These are phyloP conservation scores for Alisma plantagoaquatica DNA, from an alignment of 106 monocot species.

Conservation along the genomic window DNA sequence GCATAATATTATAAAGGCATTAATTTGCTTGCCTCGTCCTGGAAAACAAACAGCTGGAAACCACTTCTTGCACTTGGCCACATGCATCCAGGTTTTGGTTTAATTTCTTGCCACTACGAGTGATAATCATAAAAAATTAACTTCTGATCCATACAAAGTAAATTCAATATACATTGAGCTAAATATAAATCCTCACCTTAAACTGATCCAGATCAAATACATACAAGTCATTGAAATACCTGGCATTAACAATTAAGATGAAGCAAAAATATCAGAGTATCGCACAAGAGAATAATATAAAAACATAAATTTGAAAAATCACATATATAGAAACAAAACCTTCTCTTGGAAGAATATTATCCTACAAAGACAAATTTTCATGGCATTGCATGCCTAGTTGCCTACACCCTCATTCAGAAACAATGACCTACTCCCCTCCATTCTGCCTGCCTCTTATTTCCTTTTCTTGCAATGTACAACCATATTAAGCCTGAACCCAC, in stretches of 20 bases:
- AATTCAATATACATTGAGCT: not conserved
- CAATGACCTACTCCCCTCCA: no score
- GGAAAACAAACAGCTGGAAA: conserved; percentile 87
- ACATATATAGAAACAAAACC: no score
- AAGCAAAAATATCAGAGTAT: not conserved
- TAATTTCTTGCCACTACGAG: conserved; percentile 99
- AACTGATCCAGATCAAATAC: conserved; percentile 90
- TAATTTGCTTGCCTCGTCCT: conserved; percentile 81
- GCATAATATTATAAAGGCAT: no score
- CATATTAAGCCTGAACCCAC: no score
- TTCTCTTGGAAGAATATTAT: no score
- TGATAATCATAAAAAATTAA: not conserved
- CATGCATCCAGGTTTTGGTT: conserved; percentile 63
- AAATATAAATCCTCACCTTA: conserved; percentile 44
- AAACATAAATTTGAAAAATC: no score
- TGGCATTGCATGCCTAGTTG: no score
- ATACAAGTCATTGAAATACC: conserved; percentile 91
- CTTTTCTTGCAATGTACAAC: no score
- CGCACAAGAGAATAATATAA: not conserved
- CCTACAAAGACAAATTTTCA: no score
- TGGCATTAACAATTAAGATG: conserved; percentile 20
- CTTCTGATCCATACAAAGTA: not conserved
- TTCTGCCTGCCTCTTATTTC: no score
- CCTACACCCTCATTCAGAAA: no score
- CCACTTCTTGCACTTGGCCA: conserved; percentile 97